A percentile compares a stretch with the other conserved stretches of the same genome.
Evolutionary conservation across 2,329 filamentous ascomycete species (phyloP).

Genomic region (Colletotrichum viniferum): DNA sequence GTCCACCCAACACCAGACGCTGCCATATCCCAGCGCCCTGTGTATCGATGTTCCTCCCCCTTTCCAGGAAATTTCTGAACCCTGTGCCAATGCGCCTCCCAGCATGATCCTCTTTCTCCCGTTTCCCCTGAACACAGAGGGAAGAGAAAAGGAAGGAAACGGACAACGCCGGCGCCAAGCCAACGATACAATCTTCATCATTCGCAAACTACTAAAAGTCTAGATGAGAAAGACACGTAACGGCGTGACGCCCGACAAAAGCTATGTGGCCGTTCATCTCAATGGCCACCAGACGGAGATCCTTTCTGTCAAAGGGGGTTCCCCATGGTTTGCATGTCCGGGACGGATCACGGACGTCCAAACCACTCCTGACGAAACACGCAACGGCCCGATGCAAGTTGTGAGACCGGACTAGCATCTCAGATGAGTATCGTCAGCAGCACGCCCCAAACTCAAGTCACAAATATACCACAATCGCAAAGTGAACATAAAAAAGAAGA

Average conservation of each 20-base stretch:
- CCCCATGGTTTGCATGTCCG: neutral
- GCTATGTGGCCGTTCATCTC: rapidly evolving
- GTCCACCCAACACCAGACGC: neutral
- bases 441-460: neutral
- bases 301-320: neutral
- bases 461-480: neutral
- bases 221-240: neutral
- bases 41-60: neutral
- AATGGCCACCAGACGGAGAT: neutral
- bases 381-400: neutral
- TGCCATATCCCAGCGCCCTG: neutral
- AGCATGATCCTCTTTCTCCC: neutral
- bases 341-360: neutral
- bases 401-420: neutral
- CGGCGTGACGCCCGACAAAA: neutral
- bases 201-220: neutral
- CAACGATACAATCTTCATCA: neutral
- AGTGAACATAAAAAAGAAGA: neutral
- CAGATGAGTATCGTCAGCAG: neutral
- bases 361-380: conserved; percentile 7
- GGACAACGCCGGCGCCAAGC: neutral
- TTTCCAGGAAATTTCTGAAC: neutral
- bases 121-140: neutral
- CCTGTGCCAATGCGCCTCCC: neutral
- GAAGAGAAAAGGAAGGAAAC: neutral